A percentile compares a stretch with the other conserved stretches of the same genome.
These are phyloP conservation scores for Leccinum fibrillosum DNA, from an alignment of 768 basidiomycete species.

Conservation along the genomic window DNA sequence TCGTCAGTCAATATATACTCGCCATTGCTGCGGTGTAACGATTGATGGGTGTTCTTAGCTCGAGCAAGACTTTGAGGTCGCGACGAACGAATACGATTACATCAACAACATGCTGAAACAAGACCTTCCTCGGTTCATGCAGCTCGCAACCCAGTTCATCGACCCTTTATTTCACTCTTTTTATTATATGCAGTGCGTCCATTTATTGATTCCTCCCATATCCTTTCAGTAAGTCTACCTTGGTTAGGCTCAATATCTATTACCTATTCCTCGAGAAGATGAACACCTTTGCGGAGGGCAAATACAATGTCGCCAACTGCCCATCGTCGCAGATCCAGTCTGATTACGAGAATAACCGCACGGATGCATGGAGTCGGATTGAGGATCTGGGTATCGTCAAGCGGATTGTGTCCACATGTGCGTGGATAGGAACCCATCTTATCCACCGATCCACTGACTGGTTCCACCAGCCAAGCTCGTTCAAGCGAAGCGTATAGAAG, in stretches of 20 bases:
- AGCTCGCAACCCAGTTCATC: conserved; percentile 83
- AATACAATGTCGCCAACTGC: conserved; percentile 67
- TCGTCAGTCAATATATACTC: conserved; percentile 11
- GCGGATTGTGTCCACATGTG: conserved; percentile 82
- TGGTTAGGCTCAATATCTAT: conserved; percentile 79
- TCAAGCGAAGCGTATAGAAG: conserved; percentile 44
- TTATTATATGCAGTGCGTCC: conserved; percentile 96
- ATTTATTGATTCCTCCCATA: background rate
- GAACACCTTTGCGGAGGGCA: conserved; percentile 77
- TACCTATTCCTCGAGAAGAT: conserved; percentile 95
- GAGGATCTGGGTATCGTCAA: conserved; percentile 82
- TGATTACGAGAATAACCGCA: conserved; percentile 79
- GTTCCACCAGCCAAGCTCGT: conserved; percentile 59
- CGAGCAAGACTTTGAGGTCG: conserved; percentile 94
- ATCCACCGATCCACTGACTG: conserved; percentile 7
- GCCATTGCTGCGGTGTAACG: background rate
- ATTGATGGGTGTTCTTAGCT: conserved; percentile 44
- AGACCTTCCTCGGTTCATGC: conserved; percentile 93
- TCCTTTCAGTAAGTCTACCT: background rate
- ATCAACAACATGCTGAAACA: conserved; percentile 88
- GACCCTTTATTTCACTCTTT: conserved; percentile 98
- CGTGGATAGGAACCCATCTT: conserved; percentile 29
- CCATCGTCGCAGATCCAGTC: conserved; percentile 66
- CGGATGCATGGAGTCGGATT: conserved; percentile 75
- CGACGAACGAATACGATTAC: conserved; percentile 90